Evolutionary conservation across 192 early-diverging fungal species (phyloP).

Genomic region (Gryganskiella cystojenkinii): DNA sequence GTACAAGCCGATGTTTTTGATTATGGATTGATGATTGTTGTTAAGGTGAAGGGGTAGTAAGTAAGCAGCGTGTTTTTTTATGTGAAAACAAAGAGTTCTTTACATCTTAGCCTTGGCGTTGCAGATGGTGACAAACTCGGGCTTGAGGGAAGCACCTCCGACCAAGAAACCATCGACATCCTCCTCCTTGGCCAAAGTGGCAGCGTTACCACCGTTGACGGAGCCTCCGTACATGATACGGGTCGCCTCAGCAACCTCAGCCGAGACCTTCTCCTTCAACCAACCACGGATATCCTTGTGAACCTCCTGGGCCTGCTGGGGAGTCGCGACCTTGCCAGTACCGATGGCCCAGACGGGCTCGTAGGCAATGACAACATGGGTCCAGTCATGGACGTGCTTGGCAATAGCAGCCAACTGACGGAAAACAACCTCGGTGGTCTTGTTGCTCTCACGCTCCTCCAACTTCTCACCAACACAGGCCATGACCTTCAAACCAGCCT

Average conservation of each 20-base stretch:
- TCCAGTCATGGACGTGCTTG: constrained; percentile 86
- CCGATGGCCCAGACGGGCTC: constrained; percentile 99
- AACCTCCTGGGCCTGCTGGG: constrained; percentile 96
- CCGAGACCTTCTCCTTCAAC: constrained; percentile 86
- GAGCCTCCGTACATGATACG: constrained; percentile 98
- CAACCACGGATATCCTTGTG: constrained; percentile 90
- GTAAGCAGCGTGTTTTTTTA: too few relatives aligned
- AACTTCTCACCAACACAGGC: constrained; percentile 97
- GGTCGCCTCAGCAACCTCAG: constrained; percentile 86
- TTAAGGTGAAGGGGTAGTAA: too few relatives aligned
- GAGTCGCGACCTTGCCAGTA: constrained; percentile 97
- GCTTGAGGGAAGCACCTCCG: constrained; percentile 97
- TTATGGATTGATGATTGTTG: not conserved
- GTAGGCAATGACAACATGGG: constrained; percentile 96
- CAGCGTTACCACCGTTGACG: constrained; percentile 89
- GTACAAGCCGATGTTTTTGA: not conserved
- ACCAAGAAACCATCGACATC: constrained; percentile 99
- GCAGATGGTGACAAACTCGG: constrained; percentile 81
- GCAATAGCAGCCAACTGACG: constrained; percentile 91
- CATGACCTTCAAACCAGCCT: constrained; percentile 90
- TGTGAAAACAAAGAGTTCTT: not conserved
- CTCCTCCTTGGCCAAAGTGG: constrained; percentile 79
- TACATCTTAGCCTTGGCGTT: constrained; percentile 54
- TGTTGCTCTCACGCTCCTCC: constrained; percentile 90
- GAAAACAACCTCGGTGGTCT: constrained; percentile 88